Evolutionary conservation across 306 rosid genomes (phyloP).

Genomic region (Prosopis cineraria): DNA sequence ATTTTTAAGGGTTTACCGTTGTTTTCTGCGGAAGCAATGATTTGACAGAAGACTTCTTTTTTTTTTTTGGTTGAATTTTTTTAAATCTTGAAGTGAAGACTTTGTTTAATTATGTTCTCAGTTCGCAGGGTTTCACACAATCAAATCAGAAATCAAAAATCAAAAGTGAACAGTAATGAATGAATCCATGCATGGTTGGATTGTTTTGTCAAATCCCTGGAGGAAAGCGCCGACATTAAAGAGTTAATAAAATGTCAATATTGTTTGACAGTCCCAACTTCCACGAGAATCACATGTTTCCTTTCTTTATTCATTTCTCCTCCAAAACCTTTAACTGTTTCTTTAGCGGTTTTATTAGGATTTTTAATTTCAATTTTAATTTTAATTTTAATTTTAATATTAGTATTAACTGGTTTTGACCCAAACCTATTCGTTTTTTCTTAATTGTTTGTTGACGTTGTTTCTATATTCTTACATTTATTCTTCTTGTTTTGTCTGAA

Average conservation of each 20-base stretch:
- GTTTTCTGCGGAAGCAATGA: background rate
- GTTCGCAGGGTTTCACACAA: no score
- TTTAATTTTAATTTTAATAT: no score
- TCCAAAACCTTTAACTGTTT: background rate
- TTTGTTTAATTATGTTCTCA: no score
- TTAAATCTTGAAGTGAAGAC: no score
- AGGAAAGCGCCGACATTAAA: background rate
- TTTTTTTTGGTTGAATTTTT: background rate
- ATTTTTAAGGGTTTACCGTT: no score
- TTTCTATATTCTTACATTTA: background rate
- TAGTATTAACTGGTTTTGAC: background rate
- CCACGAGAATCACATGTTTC: background rate
- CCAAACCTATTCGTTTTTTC: background rate
- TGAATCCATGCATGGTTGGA: background rate
- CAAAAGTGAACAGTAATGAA: background rate
- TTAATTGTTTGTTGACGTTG: background rate
- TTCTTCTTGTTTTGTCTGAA: background rate
- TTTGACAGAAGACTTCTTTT: background rate
- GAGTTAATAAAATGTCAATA: background rate
- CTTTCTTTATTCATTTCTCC: background rate
- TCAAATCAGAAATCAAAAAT: no score
- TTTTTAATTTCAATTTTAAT: no score
- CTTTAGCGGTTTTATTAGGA: background rate
- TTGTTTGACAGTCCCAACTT: background rate
- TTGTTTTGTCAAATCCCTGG: background rate